Evolutionary conservation across 345 rosid species (phyloP).

Genomic region (Dovyalis caffra): DNA sequence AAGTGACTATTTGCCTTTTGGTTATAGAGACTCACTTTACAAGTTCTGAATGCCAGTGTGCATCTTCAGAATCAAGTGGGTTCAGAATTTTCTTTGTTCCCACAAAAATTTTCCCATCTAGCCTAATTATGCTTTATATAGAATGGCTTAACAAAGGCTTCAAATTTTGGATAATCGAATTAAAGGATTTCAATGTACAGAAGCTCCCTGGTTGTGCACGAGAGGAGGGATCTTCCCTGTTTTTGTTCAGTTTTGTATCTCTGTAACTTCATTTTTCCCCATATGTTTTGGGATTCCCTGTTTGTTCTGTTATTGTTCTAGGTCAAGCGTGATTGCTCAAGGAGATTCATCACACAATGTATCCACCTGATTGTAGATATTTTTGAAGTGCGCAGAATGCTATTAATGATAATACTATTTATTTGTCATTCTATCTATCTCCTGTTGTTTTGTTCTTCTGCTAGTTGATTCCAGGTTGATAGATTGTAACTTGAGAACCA

Average conservation of each 20-base stretch:
- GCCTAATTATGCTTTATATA: slow-evolving; percentile 29
- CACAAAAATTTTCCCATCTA: slow-evolving; percentile 19
- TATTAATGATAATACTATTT: slow-evolving; percentile 1
- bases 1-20: slow-evolving; percentile 24
- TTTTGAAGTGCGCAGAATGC: slow-evolving; percentile 18
- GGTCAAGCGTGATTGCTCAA: slow-evolving; percentile 22
- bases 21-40: slow-evolving; percentile 33
- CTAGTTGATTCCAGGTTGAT: neutral
- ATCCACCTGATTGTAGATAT: slow-evolving; percentile 23
- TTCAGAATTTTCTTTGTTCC: slow-evolving; percentile 22
- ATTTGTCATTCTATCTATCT: neutral
- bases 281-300: slow-evolving; percentile 15
- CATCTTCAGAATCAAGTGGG: slow-evolving; percentile 29
- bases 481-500: neutral
- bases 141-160: slow-evolving; percentile 33
- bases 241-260: slow-evolving; percentile 40
- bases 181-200: slow-evolving; percentile 27
- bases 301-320: slow-evolving; percentile 10
- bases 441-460: neutral
- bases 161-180: slow-evolving; percentile 39
- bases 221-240: slow-evolving; percentile 24
- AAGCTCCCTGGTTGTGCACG: slow-evolving; percentile 25
- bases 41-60: slow-evolving; percentile 32
- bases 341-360: slow-evolving; percentile 12
- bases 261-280: slow-evolving; percentile 5